Conservation (phyloP, 1,284 basidiomycete species). For the Tilletia caries region DNA sequence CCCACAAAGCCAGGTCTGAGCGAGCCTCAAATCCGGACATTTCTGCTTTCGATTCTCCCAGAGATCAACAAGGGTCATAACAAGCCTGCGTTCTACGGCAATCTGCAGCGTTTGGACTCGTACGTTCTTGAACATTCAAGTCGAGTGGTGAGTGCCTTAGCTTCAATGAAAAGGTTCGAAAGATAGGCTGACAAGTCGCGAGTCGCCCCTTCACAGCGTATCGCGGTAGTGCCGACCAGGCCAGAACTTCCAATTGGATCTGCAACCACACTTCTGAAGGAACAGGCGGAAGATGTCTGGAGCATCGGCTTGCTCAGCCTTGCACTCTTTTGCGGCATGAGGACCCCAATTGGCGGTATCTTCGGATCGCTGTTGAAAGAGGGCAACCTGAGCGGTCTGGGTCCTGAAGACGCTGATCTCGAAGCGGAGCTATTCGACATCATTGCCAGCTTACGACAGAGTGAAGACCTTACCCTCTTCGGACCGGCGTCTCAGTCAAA, state of each 20-base stretch:
- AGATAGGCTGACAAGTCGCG: neutral
- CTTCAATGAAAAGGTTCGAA: neutral
- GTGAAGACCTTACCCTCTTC: neutral
- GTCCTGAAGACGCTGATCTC: neutral
- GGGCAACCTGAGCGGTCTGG: neutral
- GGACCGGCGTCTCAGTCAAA: neutral
- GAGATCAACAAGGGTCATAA: neutral
- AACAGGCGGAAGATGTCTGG: constrained; percentile 2
- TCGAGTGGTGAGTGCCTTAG: neutral
- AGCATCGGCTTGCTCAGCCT: neutral
- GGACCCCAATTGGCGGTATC: neutral
- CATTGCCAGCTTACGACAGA: neutral
- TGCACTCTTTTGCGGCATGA: neutral
- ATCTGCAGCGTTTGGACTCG: neutral
- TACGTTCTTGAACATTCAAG: neutral
- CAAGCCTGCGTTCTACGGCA: neutral
- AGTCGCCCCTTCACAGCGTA: neutral
- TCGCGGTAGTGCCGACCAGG: neutral
- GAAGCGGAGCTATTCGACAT: neutral
- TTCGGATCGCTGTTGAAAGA: neutral
- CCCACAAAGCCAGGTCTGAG: neutral
- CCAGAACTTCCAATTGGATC: neutral
- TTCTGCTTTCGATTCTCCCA: neutral
- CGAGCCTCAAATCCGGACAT: neutral
- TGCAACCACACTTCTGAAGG: neutral